Evolutionary conservation across 2,329 filamentous ascomycete genomes (phyloP), one percentile per base, ranked within the genome.

Genomic region (Penicillium sp.): DNA sequence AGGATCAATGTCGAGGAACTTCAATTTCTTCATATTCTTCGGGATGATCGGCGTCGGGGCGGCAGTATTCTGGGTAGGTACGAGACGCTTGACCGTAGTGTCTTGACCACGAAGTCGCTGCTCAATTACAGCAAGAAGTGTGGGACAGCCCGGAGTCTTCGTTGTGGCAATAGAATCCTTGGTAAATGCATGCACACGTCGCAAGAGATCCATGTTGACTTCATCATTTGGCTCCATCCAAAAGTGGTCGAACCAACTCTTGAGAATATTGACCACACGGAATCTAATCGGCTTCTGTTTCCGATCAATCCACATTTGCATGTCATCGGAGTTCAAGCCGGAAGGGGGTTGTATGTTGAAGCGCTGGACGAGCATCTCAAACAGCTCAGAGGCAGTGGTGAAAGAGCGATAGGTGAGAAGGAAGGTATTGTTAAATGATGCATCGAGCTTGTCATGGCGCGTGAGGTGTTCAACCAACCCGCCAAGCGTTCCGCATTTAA

Each of bases 11-110:
- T 98, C 93, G 40, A 97, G 72, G 70, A 98, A 97, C 67, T 97
- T 98, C 55, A 98, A 79, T 69, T 96, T 98, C 78, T 93, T 96
- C 89, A 98, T 94, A 65, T 97, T 96, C 77, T 95, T 96, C 1
- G 93, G 93, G 64, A 96, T 81, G 60, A 97, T 96, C 1, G 93
- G 88, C 23, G 85, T 73, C 3, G 93, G 91, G 1, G 87, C 86
- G 48, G 87, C 84, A 55, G 84, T 83, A 61, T 83, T 91, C 49
- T 93, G 74, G 0, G 89, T 97, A 48, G 93, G 82, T 13, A 98
- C 83, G 62, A 98, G 78, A 21, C 87, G 82, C 60, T 94, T 90
- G 7, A 84, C 84, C 14, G 87, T 52, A 11, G 85, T 85, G 51
- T 97, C 93, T 61, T 94, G 89, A 42, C 93, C 91, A 47, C 80